Evolutionary conservation across 371 early-diverging fungal genomes (phyloP).

Genomic region (Mucor circinelloides): DNA sequence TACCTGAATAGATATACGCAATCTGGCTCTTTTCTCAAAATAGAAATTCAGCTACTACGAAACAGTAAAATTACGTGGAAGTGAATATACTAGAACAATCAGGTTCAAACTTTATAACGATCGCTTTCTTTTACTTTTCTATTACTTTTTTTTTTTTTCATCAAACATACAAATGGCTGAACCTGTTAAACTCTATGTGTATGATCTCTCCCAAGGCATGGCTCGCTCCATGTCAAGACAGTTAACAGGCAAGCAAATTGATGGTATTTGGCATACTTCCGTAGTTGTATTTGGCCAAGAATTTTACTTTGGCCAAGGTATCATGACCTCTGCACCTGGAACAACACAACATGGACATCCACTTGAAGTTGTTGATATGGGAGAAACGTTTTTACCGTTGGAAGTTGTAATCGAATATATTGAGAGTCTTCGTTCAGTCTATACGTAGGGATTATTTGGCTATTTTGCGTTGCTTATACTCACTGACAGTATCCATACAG

Average conservation of each 20-base stretch:
- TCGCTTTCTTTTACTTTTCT: background rate
- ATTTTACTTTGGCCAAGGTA: slow-evolving; percentile 85
- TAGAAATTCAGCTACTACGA: background rate
- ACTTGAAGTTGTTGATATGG: slow-evolving; percentile 76
- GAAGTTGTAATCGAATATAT: slow-evolving; percentile 81
- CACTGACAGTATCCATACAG: slow-evolving; percentile 14
- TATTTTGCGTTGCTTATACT: background rate
- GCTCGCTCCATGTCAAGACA: slow-evolving; percentile 65
- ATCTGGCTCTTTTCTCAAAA: background rate
- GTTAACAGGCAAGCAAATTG: slow-evolving; percentile 26
- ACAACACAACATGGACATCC: slow-evolving; percentile 76
- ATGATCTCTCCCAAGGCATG: slow-evolving; percentile 80
- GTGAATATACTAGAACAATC: background rate
- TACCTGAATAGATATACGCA: background rate
- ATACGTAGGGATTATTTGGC: slow-evolving; percentile 49
- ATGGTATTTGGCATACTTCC: slow-evolving; percentile 91
- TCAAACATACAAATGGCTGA: slow-evolving; percentile 23
- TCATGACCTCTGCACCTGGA: slow-evolving; percentile 58
- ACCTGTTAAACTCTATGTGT: slow-evolving; percentile 70
- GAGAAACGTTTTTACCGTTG: slow-evolving; percentile 77
- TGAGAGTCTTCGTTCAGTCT: slow-evolving; percentile 62
- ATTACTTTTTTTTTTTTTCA: background rate
- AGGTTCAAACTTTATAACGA: background rate
- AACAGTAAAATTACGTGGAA: background rate
- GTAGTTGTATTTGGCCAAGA: slow-evolving; percentile 89